Base-by-base conservation (phyloP, 2,329 filamentous ascomycete genomes). In the Penicillium sclerotiorum region DNA sequence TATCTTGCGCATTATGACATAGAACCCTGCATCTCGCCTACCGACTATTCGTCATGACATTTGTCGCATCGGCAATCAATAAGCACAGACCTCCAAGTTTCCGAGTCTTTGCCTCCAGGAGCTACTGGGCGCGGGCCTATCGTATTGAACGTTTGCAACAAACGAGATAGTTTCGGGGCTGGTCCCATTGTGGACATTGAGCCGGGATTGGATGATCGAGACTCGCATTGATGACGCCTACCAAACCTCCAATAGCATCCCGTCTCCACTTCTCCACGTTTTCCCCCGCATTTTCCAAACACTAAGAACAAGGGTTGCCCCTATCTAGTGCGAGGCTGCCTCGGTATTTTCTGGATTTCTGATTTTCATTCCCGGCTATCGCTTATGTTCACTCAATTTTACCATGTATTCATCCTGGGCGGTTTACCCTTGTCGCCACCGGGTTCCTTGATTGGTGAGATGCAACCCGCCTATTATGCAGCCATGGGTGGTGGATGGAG, bases 321-420 rank as follows among this genome's bases (percentile, higher is more conserved):
- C 40, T 27, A n/a, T 22, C n/a, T 36, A 52, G 20, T 28, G 13
- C 18, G 21, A 30, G n/a, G 11, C 28, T 58, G 55, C 65, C 65
- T 67, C 65, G 65, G 65, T 52, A 62, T 55, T 57, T 53, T 59
- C 58, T 58, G 22, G 48, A 46, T 53, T 49, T 52, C 27, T 52
- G 43, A 33, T 50, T 42, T 45, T 8, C 13, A 9, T n/a, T 50
- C 35, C 49, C 53, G 52, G 53, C 49, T 56, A 54, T 51, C 44
- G 37, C 47, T 47, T 50, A 48, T 46, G 25, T 21, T 15, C 23
- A 8, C 25, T 39, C 18, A 5, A 8, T 28, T 38, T n/a, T 17
- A 27, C 20, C 13, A n/a, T 21, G 13, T 25, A 12, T 30, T 15
- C 11, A 15, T 13, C 30, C 17, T 7, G 11, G 4, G n/a, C 4